A percentile compares a stretch with the other conserved stretches of the same genome.
Conservation (phyloP, 116 monocot genomes). For the Posidonia oceanica region DNA sequence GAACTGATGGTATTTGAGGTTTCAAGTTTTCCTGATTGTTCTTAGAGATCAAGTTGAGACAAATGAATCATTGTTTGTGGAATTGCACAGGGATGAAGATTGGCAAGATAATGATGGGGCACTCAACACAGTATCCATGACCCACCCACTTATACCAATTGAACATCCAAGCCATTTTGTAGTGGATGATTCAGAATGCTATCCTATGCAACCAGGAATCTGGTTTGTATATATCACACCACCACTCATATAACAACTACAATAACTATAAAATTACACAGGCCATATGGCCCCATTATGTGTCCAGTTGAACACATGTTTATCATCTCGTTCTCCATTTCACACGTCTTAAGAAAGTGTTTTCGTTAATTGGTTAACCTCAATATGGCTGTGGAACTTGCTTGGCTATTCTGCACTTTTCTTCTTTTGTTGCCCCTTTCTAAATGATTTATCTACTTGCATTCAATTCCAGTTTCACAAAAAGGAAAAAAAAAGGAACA, state of each 20-base stretch:
- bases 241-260: neutral
- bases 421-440: too few relatives aligned
- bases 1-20: neutral
- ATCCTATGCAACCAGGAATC: constrained; percentile 67
- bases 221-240: constrained; percentile 42
- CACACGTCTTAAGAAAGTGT: too few relatives aligned
- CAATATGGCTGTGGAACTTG: too few relatives aligned
- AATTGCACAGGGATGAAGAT: constrained; percentile 65
- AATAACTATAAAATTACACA: neutral
- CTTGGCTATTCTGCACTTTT: too few relatives aligned
- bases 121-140: constrained; percentile 88
- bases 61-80: neutral
- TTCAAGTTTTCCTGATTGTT: neutral
- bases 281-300: too few relatives aligned
- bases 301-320: too few relatives aligned
- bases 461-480: too few relatives aligned
- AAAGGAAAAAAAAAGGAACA: too few relatives aligned
- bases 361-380: too few relatives aligned
- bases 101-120: constrained; percentile 99
- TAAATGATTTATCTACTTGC: too few relatives aligned
- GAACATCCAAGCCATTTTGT: constrained; percentile 76
- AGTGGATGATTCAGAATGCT: constrained; percentile 56
- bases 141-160: constrained; percentile 70
- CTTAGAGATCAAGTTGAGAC: neutral
- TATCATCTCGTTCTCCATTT: too few relatives aligned